Base-by-base conservation (phyloP, 1,284 basidiomycete genomes). In the Pseudozyma hubeiensis region DNA sequence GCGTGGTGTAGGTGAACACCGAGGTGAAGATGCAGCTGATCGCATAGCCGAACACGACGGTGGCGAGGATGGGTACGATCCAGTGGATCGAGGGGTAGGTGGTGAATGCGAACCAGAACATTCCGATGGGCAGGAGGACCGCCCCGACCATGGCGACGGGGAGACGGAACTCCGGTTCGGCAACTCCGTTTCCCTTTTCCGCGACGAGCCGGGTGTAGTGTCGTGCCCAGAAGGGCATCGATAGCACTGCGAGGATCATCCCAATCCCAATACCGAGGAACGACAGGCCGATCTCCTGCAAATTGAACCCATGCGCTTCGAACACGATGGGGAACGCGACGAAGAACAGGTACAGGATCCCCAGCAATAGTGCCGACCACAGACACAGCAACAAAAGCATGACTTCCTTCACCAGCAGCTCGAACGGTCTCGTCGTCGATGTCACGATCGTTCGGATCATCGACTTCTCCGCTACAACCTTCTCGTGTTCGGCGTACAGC, bases 191-290 rank as follows among this genome's bases (percentile, higher is more conserved):
- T 61, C 90, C 88, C 56, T 86, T 87, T 5, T 82, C 84, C 72
- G 88, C 87, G 65, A 88, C 85, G 53, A 87, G 82, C 3, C 85
- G 82, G 65, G 90, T 91, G 4, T 45, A 80, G 55, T 57, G 80
- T 56, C 34, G 77, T 66, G 49, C 81, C 51, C 51, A 68, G 29
- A 8, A 91, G 85, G 9, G 90, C 88, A 70, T 76, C 60, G 79
- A 7, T 63, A 70, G 24, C 58, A 73, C 70, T 17, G 70, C 70
- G 17, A 45, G 2, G 24, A 73, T 50, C 63, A 78, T 78, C 39
- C 76, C 76, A 24, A 77, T 53, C 4, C 68, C 76, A 17, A 78
- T 64, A 16, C 68, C 73, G 16, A 78, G 52, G 59, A 78, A 77
- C 3, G 63, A 57, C 11, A 78, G 52, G 30, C 76, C 76, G 19